Evolutionary conservation across 345 rosid species (phyloP).

Genomic region (Populus ilicifolia): DNA sequence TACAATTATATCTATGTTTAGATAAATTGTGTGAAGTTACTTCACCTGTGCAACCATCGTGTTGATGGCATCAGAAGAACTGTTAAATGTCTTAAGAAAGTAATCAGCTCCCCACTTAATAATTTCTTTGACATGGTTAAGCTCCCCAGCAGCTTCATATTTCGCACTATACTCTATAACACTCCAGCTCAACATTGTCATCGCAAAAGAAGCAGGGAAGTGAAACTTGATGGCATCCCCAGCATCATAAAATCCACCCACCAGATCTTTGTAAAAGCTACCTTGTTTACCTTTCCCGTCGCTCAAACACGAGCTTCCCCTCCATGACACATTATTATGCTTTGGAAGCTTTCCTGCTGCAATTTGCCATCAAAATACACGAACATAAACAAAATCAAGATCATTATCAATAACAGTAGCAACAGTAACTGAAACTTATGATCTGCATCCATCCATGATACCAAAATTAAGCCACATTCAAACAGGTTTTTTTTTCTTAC

Average conservation of each 20-base stretch:
- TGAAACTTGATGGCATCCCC: conserved; percentile 96
- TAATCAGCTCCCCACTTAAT: conserved; percentile 97
- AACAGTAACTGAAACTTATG: not conserved
- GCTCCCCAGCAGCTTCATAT: conserved; percentile 91
- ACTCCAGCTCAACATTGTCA: conserved; percentile 99
- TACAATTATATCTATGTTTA: not conserved
- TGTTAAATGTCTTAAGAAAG: conserved; percentile 84
- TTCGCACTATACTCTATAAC: conserved; percentile 93
- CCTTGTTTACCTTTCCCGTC: conserved; percentile 69
- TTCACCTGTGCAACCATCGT: conserved; percentile 63
- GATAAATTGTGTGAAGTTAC: not conserved
- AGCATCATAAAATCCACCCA: conserved; percentile 88
- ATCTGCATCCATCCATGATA: not conserved
- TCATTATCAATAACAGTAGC: not conserved
- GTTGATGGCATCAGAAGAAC: conserved; percentile 66
- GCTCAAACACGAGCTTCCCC: conserved; percentile 73
- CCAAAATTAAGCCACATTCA: not conserved
- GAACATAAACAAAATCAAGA: not conserved
- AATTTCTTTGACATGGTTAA: conserved; percentile 73
- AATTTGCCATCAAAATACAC: not conserved
- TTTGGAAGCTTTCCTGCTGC: conserved; percentile 86
- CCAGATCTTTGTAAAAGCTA: conserved; percentile 54
- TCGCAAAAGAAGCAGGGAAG: conserved; percentile 80
- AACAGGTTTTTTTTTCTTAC: not conserved
- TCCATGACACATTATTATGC: conserved; percentile 93